Evolutionary conservation across 2,329 filamentous ascomycete species (phyloP).

Genomic region (Colletotrichum costaricense): DNA sequence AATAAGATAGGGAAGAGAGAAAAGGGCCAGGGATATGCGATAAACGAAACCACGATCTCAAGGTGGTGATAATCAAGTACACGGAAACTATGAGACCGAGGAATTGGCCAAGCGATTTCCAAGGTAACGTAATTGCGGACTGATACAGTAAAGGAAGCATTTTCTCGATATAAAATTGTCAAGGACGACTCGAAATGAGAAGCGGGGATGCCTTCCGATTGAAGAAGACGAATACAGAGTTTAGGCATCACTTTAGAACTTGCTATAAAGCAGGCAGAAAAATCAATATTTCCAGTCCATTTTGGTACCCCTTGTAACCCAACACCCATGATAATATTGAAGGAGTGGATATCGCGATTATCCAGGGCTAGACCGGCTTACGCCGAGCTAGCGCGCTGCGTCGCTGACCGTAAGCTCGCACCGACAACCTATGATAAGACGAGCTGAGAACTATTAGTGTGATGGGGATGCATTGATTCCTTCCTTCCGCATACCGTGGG

Average conservation of each 20-base stretch:
- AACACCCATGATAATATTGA: neutral
- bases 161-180: neutral
- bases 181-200: neutral
- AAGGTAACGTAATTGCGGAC: neutral
- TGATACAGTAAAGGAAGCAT: neutral
- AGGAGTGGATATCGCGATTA: neutral
- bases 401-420: neutral
- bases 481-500: neutral
- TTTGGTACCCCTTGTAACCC: neutral
- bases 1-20: conserved; percentile 12
- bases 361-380: neutral
- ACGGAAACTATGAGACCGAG: neutral
- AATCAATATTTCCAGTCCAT: neutral
- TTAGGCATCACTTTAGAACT: neutral
- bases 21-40: conserved; percentile 17
- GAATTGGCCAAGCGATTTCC: neutral
- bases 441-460: neutral
- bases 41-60: conserved; percentile 15
- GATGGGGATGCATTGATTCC: neutral
- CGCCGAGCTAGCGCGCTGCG: neutral
- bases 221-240: neutral
- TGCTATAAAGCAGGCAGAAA: neutral
- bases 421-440: neutral
- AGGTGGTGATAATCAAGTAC: neutral
- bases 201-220: neutral